phyloP scores from a whole-genome alignment of 1,284 basidiomycete species.

The Trichosporon sp. region DNA sequence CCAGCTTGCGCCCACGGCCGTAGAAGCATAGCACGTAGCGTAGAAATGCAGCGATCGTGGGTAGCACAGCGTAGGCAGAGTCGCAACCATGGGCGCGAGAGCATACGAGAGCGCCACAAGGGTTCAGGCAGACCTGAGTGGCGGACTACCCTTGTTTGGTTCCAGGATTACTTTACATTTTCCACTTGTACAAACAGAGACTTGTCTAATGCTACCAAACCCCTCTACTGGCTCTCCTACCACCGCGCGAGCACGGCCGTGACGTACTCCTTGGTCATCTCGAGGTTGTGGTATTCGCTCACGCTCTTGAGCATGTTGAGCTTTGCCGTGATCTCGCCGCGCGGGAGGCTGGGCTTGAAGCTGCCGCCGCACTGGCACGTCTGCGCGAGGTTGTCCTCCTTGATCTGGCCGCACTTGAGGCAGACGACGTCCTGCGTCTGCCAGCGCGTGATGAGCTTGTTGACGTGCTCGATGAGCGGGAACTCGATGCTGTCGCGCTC shows the following conservation, averaged over 20 bases:
- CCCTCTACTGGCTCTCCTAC: constrained; percentile 24
- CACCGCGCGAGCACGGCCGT: constrained; percentile 35
- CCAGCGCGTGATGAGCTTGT: constrained; percentile 67
- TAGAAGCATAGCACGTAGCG: not conserved
- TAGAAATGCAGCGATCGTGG: not conserved
- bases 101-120: too few species aligned
- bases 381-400: constrained; percentile 75
- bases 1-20: not conserved
- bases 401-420: constrained; percentile 79
- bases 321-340: constrained; percentile 64
- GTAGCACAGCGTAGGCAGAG: not conserved
- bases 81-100: too few species aligned
- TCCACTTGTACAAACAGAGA: not conserved
- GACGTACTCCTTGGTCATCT: constrained; percentile 45
- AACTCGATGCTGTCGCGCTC: constrained; percentile 82
- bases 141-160: not conserved
- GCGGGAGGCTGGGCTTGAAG: constrained; percentile 66
- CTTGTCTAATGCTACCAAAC: not conserved
- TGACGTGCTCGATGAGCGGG: constrained; percentile 72
- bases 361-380: constrained; percentile 85
- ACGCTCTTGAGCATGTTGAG: constrained; percentile 68
- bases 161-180: not conserved
- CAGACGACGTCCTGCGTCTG: constrained; percentile 81
- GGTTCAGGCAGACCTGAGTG: too few species aligned
- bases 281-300: constrained; percentile 45